phyloP scores from a whole-genome alignment of 2,329 filamentous ascomycete genomes.

The Pochonia chlamydosporia region DNA sequence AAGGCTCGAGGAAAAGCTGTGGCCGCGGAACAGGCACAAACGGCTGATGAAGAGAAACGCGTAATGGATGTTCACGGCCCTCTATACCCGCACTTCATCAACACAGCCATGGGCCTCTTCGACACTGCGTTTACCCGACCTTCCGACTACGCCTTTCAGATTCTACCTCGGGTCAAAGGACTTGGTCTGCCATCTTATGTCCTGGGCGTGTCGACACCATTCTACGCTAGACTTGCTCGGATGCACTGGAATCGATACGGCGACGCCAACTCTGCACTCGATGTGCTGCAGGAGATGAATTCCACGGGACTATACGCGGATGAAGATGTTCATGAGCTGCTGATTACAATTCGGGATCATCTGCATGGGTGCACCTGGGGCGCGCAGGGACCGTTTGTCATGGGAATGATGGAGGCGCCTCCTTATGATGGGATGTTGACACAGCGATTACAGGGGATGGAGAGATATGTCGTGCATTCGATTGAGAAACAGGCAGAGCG shows the following conservation, averaged over 20 bases:
- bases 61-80: conserved; percentile 55
- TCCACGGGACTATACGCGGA: conserved; percentile 55
- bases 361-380: conserved; percentile 29
- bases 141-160: conserved; percentile 52
- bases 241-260: conserved; percentile 57
- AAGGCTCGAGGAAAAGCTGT: background rate
- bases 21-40: conserved; percentile 1
- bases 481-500: conserved; percentile 2
- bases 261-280: conserved; percentile 49
- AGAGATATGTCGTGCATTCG: conserved; percentile 10
- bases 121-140: conserved; percentile 49
- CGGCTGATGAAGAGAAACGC: conserved; percentile 21
- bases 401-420: conserved; percentile 30
- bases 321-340: conserved; percentile 19
- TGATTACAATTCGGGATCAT: conserved; percentile 25
- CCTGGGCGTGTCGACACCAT: conserved; percentile 61
- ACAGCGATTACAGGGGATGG: conserved; percentile 21
- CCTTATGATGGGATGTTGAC: conserved; percentile 25
- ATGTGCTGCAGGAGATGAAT: conserved; percentile 60
- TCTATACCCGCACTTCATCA: conserved; percentile 58
- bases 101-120: conserved; percentile 50
- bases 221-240: conserved; percentile 63
- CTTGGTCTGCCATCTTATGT: conserved; percentile 66
- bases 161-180: conserved; percentile 62
- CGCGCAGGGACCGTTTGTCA: conserved; percentile 30